Evolutionary conservation across 345 rosid genomes (phyloP).

Genomic region (Geranium brycei): DNA sequence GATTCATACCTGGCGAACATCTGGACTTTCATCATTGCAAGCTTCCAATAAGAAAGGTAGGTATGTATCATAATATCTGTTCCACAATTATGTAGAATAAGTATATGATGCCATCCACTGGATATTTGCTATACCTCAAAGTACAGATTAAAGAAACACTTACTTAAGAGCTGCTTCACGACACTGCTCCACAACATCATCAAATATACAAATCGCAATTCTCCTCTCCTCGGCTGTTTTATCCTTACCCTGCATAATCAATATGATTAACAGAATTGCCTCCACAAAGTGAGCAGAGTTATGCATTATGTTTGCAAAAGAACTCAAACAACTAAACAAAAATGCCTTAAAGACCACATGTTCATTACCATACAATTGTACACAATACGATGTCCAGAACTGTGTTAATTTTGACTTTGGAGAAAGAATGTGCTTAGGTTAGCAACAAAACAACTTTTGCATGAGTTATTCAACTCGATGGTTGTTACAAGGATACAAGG

Average conservation of each 20-base stretch:
- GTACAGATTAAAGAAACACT: slow-evolving; percentile 8
- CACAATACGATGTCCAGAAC: no score
- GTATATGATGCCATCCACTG: slow-evolving; percentile 10
- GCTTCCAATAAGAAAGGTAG: slow-evolving; percentile 98
- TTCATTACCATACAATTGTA: no score
- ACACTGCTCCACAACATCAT: slow-evolving; percentile 98
- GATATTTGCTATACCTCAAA: slow-evolving; percentile 7
- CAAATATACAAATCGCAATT: slow-evolving; percentile 97
- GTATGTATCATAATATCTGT: slow-evolving; percentile 87
- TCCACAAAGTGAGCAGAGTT: no score
- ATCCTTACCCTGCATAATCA: slow-evolving; percentile 65
- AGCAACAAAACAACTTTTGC: no score
- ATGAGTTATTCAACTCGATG: no score
- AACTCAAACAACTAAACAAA: slow-evolving; percentile 2
- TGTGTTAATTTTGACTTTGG: no score
- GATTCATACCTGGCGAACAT: slow-evolving; percentile 78
- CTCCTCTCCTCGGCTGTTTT: slow-evolving; percentile 98
- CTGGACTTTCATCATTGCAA: slow-evolving; percentile 84
- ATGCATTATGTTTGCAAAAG: not conserved
- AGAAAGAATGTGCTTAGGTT: no score
- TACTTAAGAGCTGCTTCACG: slow-evolving; percentile 90
- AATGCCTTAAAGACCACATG: no score
- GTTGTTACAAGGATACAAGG: no score
- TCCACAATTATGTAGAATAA: slow-evolving; percentile 1
- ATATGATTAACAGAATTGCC: not conserved